Percentiles rank a stretch among this genome's conserved stretches.
Conservation (phyloP, 352 stramenopile genomes). For the Phytopythium mirpurense region DNA sequence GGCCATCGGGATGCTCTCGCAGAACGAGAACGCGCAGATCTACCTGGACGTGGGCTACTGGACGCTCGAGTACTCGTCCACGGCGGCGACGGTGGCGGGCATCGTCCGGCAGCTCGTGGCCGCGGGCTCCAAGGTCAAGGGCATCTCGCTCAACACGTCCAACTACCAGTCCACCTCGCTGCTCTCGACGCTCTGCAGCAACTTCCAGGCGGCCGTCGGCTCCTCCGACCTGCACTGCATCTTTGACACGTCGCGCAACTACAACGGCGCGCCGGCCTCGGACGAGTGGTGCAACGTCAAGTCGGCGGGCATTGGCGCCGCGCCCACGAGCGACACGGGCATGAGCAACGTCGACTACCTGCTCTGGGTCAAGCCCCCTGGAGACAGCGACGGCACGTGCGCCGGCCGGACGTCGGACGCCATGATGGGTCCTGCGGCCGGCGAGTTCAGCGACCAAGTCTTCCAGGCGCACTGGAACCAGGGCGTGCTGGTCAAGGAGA, state of each 20-base stretch:
- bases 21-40: slow-evolving; percentile 63
- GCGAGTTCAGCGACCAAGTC: slow-evolving; percentile 47
- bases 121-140: slow-evolving; percentile 34
- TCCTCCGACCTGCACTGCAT: slow-evolving; percentile 41
- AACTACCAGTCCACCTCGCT: slow-evolving; percentile 62
- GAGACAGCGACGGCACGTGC: slow-evolving; percentile 60
- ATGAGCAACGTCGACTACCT: slow-evolving; percentile 64
- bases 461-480: slow-evolving; percentile 70
- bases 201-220: slow-evolving; percentile 48
- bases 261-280: slow-evolving; percentile 28
- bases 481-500: slow-evolving; percentile 46
- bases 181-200: slow-evolving; percentile 42
- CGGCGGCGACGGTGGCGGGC: slow-evolving; percentile 15
- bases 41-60: slow-evolving; percentile 74
- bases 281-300: slow-evolving; percentile 74
- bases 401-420: slow-evolving; percentile 33
- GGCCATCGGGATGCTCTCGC: slow-evolving; percentile 36
- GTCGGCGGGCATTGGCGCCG: slow-evolving; percentile 44
- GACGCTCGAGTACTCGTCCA: slow-evolving; percentile 31
- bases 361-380: slow-evolving; percentile 63
- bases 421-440: slow-evolving; percentile 42
- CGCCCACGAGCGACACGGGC: slow-evolving; percentile 46
- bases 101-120: slow-evolving; percentile 36
- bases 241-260: slow-evolving; percentile 62
- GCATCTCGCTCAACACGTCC: slow-evolving; percentile 72